A percentile compares a stretch with the other conserved stretches of the same genome.
phyloP scores from a whole-genome alignment of 192 early-diverging fungal species.

The Thamnidium elegans region DNA sequence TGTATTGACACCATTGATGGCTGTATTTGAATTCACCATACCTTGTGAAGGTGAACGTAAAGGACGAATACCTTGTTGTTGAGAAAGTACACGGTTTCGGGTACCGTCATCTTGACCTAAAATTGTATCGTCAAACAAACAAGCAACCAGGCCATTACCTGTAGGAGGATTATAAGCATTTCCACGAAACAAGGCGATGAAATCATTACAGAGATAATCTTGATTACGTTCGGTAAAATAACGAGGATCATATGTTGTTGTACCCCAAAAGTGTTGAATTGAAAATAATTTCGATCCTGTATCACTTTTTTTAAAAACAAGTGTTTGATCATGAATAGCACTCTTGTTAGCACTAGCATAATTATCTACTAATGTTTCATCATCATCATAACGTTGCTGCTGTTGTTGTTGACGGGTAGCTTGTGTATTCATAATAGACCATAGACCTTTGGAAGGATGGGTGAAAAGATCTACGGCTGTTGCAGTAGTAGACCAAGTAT shows the following conservation, averaged over 20 bases:
- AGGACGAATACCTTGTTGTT: conserved; percentile 21
- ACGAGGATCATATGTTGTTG: conserved; percentile 60
- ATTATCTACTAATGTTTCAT: conserved; percentile 47
- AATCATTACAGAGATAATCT: conserved; percentile 79
- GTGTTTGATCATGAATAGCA: conserved; percentile 11
- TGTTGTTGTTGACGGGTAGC: conserved; percentile 40
- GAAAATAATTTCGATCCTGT: conserved; percentile 59
- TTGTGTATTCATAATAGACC: conserved; percentile 50
- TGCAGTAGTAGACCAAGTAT: conserved; percentile 54
- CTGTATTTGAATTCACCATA: neutral
- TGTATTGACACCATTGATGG: neutral
- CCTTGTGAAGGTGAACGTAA: neutral
- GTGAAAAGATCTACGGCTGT: conserved; percentile 68
- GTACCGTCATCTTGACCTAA: conserved; percentile 11
- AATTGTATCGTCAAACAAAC: conserved; percentile 52
- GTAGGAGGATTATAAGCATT: conserved; percentile 58
- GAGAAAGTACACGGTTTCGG: conserved; percentile 11
- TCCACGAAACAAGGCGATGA: conserved; percentile 83
- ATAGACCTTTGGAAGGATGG: conserved; percentile 66
- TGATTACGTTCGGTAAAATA: conserved; percentile 72
- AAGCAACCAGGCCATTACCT: conserved; percentile 68
- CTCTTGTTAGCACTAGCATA: conserved; percentile 46
- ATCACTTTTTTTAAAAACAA: conserved; percentile 38
- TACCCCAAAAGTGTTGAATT: conserved; percentile 79
- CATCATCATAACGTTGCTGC: conserved; percentile 43